These are phyloP conservation scores for Phaffomyces antillensis DNA, from an alignment of 805 yeast genomes.

Conservation along the genomic window DNA sequence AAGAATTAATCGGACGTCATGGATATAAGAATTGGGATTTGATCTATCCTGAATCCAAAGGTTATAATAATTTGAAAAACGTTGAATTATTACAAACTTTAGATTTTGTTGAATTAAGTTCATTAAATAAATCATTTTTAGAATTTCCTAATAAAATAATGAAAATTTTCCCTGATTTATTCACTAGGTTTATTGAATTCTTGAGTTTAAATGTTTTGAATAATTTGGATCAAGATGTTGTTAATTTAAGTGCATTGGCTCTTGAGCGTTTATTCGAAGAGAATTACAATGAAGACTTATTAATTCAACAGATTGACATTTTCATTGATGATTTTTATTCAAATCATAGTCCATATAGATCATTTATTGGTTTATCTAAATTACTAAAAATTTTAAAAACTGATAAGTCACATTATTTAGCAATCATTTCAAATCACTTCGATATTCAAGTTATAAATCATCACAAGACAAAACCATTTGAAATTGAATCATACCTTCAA, in stretches of 20 bases:
- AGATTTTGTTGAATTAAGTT: conserved; percentile 43
- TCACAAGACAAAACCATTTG: conserved; percentile 17
- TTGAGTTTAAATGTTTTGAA: conserved; percentile 28
- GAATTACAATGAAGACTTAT: background rate
- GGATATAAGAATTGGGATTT: conserved; percentile 35
- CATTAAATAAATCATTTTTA: conserved; percentile 33
- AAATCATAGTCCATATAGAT: conserved; percentile 4
- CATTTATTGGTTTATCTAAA: conserved; percentile 19
- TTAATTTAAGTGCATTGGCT: conserved; percentile 35
- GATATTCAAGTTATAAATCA: conserved; percentile 13
- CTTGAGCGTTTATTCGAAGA: conserved; percentile 19
- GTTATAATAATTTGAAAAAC: conserved; percentile 29
- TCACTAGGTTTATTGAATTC: conserved; percentile 24
- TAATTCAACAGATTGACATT: background rate
- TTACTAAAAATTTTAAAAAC: conserved; percentile 7
- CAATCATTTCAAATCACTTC: conserved; percentile 1
- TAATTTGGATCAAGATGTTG: conserved; percentile 32
- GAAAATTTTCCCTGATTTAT: conserved; percentile 19
- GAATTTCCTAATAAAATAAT: conserved; percentile 27
- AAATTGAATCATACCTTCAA: conserved; percentile 20
- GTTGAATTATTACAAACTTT: conserved; percentile 52
- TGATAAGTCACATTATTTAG: background rate
- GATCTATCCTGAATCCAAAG: conserved; percentile 11
- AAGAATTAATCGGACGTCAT: conserved; percentile 77
- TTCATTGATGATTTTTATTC: no score